Evolutionary conservation across 768 basidiomycete species (phyloP).

Genomic region (Suillus ampliporus): DNA sequence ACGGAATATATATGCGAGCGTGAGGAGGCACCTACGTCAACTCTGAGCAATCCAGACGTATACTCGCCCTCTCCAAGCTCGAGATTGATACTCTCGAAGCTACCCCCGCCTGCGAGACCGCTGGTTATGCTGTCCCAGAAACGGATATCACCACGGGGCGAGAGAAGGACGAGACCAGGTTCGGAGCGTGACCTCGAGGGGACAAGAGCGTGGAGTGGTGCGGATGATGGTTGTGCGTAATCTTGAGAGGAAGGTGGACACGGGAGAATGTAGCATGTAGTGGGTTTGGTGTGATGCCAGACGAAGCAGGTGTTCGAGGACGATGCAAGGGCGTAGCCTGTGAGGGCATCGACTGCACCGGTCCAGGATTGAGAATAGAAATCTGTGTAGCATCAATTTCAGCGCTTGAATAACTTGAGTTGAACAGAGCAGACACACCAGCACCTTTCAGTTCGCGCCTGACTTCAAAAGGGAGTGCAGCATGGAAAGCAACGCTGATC

Average conservation of each 20-base stretch:
- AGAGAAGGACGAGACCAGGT: constrained; percentile 85
- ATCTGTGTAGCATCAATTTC: constrained; percentile 46
- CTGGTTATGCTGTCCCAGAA: constrained; percentile 91
- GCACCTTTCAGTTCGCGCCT: constrained; percentile 72
- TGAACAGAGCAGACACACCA: constrained; percentile 43
- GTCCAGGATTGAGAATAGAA: constrained; percentile 71
- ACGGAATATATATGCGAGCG: constrained; percentile 13
- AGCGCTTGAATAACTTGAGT: constrained; percentile 1
- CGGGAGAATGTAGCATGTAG: constrained; percentile 83
- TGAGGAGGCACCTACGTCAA: constrained; percentile 54
- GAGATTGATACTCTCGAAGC: constrained; percentile 53
- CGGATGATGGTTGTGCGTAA: constrained; percentile 51
- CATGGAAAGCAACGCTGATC: constrained; percentile 68
- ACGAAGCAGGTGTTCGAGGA: constrained; percentile 80
- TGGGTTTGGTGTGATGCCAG: constrained; percentile 82
- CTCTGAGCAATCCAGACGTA: constrained; percentile 69
- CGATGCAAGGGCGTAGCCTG: constrained; percentile 76
- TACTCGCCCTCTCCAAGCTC: constrained; percentile 55
- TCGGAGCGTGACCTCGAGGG: constrained; percentile 66
- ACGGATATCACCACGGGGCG: constrained; percentile 70
- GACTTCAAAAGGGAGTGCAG: constrained; percentile 73
- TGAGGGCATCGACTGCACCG: constrained; percentile 71
- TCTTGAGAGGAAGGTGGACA: constrained; percentile 58
- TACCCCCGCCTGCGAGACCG: constrained; percentile 80
- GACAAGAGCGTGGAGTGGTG: constrained; percentile 58